Base-by-base conservation (phyloP, 148 eudicot species). In the Heliosperma pusillum region DNA sequence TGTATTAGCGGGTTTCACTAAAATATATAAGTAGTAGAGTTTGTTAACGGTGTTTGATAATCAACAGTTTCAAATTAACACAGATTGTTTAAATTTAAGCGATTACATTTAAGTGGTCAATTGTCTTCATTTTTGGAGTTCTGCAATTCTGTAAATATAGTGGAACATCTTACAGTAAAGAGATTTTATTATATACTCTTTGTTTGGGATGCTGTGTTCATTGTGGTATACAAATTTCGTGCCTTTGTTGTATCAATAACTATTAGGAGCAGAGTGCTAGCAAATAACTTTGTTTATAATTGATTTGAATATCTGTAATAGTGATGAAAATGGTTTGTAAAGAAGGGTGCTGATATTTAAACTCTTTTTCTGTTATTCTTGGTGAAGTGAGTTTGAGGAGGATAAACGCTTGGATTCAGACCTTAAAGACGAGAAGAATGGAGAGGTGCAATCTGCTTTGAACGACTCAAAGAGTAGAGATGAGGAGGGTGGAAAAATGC, bases 401-500 rank as follows among this genome's bases (percentile, higher is more conserved):
- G 72, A 69, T 22, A 20, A 69, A 45, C 11, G 36, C 30, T 22
- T 24, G 72, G 72, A 45, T 47, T 15, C 20, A 47, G 26, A 69
- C 36, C 12, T 10, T 7, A 16, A 10, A 47, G 33, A 1, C 25
- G 72, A 47, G 72, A 69, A 45, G 58, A 19, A 47, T 50, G 58
- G 30, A 24, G 59, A 50, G 57, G 20, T 13, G 33, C 33, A 16
- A 36, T 66, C 40, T 17, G 45, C n/a, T 69, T 67, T 12, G 26
- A 67, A 40, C 55, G 27, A 67, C 20, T 42, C 27, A 67, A 44
- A 20, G 12, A 7, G 69, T 66, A 36, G 33, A 33, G 69, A 30
- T 33, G 69, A 33, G 69, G 69, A 66, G 24, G 69, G 33, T 66
- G 45, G 47, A 66, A 16, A 66, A 19, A 36, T 66, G 47, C 50